Base-by-base conservation (phyloP, 192 early-diverging fungal species). In the Chytriomyces hyalinus region DNA sequence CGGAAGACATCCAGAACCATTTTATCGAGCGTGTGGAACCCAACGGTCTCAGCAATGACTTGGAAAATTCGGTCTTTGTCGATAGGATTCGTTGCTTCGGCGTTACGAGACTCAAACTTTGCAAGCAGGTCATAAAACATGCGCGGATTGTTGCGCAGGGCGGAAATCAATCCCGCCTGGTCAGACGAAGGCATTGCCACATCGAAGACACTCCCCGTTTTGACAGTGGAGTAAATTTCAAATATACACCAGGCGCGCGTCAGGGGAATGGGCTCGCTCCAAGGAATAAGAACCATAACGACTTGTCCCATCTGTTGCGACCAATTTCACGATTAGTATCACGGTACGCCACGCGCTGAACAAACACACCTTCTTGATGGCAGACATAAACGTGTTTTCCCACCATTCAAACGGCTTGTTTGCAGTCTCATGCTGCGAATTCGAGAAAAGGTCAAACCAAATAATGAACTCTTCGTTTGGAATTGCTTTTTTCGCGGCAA, bases 391-490 rank as follows among this genome's bases (percentile, higher is more conserved):
- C 4, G 74, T 59, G 0, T 10, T 51, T 46, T 11, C 22, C 76
- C 76, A 78, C 76, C 76, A 78, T 17, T 78, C 17, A 50, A 72
- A 43, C 2, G 17, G 17, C 44, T 61, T 66, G 17, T 15, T 26
- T 9, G 17, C 49, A 44, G 73, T 77, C n/a, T 49, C 47, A 49
- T 76, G 75, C 28, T 76, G 75, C 3, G 76, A 78, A 44, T 77
- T 78, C 0, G 76, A 78, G 20, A 78, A 78, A 11, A 78, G 46
- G 60, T 78, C 76, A 46, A 78, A 65, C 76, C 76, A 78, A n/a
- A 78, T 47, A 46, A 78, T 20, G 22, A 44, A n/a, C 8, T 15
- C 11, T 28, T 10, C 26, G 2, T 26, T 17, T 20, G 73, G 67
- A 11, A 24, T 9, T 20, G 20, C 44, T 9, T 44, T 17, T 15